Conservation (phyloP, 1,284 basidiomycete species). For the Fomitopsis palustris region DNA sequence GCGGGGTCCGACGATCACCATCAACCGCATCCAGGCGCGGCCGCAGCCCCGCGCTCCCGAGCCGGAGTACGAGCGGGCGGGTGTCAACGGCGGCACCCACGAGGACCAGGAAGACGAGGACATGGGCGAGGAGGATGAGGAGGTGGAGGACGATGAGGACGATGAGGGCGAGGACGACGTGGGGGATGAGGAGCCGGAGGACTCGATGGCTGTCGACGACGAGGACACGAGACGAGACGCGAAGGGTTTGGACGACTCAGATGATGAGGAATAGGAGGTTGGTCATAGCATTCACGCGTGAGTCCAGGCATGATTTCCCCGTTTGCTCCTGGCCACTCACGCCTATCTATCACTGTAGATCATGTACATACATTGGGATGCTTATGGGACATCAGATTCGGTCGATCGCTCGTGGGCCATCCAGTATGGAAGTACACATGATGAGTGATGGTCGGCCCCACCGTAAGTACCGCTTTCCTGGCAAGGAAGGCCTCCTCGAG, state of each 20-base stretch:
- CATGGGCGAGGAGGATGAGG: conserved; percentile 17
- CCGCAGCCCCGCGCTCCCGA: conserved; percentile 10
- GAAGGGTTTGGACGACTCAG: conserved; percentile 12
- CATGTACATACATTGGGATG: no score
- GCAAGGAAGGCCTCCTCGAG: no score
- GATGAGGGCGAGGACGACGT: conserved; percentile 18
- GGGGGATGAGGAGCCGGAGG: conserved; percentile 17
- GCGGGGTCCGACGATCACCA: conserved; percentile 22
- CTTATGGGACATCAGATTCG: no score
- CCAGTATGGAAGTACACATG: no score
- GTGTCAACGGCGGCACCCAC: conserved; percentile 7
- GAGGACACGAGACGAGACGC: conserved; percentile 17
- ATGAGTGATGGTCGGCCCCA: no score
- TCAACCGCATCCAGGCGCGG: conserved; percentile 7
- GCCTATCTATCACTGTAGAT: no score
- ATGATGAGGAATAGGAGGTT: conserved; percentile 1
- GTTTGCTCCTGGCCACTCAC: no score
- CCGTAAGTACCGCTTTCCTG: no score
- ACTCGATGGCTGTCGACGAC: conserved; percentile 21
- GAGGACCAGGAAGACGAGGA: conserved; percentile 29
- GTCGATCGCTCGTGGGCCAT: no score
- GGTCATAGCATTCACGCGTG: neutral
- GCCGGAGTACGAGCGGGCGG: conserved; percentile 28
- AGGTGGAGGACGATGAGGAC: conserved; percentile 16
- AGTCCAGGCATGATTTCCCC: no score